Evolutionary conservation across 1,139 yeast genomes (phyloP).

Genomic region (Diutina mesorugosa): DNA sequence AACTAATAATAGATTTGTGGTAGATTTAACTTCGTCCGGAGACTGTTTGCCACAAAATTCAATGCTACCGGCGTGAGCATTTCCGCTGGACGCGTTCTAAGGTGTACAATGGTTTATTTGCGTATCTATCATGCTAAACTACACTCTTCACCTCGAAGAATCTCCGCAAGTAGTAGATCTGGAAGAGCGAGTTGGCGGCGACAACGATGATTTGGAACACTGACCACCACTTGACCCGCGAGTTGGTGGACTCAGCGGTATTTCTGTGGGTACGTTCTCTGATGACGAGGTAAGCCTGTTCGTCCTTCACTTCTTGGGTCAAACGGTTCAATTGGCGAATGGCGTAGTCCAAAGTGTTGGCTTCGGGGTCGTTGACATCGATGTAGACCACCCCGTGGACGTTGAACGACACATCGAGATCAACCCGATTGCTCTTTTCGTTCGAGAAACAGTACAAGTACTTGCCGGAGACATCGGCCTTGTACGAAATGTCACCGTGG

Average conservation of each 20-base stretch:
- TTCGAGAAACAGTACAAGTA: conserved; percentile 87
- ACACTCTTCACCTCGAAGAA: conserved; percentile 91
- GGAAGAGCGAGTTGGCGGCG: conserved; percentile 78
- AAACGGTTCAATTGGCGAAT: conserved; percentile 65
- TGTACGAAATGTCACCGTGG: conserved; percentile 70
- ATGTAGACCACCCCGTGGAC: conserved; percentile 88
- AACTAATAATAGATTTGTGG: too few relatives aligned
- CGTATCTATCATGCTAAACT: conserved; percentile 25
- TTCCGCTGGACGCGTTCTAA: not conserved
- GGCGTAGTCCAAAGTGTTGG: conserved; percentile 77
- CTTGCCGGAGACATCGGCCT: conserved; percentile 58
- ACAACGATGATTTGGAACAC: conserved; percentile 82
- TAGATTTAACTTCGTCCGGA: too few relatives aligned
- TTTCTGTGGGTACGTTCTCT: conserved; percentile 97
- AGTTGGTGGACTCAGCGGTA: conserved; percentile 94
- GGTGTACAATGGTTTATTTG: not conserved
- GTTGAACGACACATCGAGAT: conserved; percentile 89
- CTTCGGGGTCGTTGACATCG: conserved; percentile 71
- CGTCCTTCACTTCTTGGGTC: conserved; percentile 81
- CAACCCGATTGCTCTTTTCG: conserved; percentile 58
- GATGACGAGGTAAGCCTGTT: conserved; percentile 83
- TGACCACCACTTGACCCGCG: conserved; percentile 98
- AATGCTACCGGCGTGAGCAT: not conserved
- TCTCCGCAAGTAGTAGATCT: conserved; percentile 84
- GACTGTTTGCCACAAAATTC: too few relatives aligned